phyloP scores from a whole-genome alignment of 2,329 filamentous ascomycete genomes.

The Blastomyces parvus region DNA sequence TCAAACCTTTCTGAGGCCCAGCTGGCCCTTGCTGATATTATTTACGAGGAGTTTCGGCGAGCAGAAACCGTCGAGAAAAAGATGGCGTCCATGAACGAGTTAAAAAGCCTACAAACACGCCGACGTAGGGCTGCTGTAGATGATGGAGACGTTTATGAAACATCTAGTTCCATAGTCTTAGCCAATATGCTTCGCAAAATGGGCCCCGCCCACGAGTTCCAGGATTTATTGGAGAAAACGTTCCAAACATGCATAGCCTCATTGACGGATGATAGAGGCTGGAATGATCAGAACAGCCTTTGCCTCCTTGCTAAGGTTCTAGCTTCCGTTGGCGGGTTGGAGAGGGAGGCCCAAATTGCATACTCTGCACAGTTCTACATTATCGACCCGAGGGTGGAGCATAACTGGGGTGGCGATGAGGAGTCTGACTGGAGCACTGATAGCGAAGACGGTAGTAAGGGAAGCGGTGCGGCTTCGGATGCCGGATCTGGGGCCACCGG shows the following conservation, averaged over 20 bases:
- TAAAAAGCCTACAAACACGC: not conserved
- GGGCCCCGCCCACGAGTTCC: not conserved
- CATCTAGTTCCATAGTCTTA: not conserved
- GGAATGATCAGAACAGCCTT: slow-evolving; percentile 3
- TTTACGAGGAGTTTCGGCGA: slow-evolving; percentile 1
- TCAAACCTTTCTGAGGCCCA: not conserved
- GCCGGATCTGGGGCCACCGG: not conserved
- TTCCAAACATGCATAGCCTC: not conserved
- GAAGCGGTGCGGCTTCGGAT: not conserved
- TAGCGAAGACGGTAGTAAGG: not conserved
- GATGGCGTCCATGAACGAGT: not conserved
- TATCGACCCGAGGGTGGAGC: not conserved
- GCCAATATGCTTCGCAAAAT: not conserved
- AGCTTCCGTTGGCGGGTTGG: not conserved
- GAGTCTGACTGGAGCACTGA: not conserved
- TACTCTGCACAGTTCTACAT: slow-evolving; percentile 1
- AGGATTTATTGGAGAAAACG: not conserved
- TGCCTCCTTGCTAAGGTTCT: not conserved
- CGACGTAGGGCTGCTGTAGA: not conserved
- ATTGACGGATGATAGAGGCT: not conserved
- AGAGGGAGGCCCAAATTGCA: slow-evolving; percentile 1
- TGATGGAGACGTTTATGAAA: not conserved
- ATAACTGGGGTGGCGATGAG: not conserved
- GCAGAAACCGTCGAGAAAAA: not conserved
- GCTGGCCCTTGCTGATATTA: not conserved